Evolutionary conservation across 768 basidiomycete genomes (phyloP), one percentile per base, ranked within the genome.

Genomic region (Amylocystis lapponica): DNA sequence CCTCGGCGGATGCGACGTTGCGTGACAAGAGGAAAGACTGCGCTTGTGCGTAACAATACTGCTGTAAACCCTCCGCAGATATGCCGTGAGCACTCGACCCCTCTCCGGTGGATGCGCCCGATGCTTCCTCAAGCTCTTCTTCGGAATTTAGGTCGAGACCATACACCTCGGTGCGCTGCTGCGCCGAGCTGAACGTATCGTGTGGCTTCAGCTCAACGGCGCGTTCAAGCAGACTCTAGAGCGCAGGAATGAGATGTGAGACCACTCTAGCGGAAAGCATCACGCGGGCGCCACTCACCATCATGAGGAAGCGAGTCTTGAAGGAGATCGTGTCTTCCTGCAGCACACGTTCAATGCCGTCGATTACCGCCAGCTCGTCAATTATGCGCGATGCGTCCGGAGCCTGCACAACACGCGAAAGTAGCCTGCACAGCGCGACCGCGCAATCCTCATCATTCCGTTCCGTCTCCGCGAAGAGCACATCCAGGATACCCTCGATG

Each of bases 1-100:
- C 60, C 31, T 67, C 65, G 17, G 68, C 69, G 48, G 70, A 70
- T 11, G 62, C 59, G 10, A 71, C 49, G 43, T 69, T 65, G 42
- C 66, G 66, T 51, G 64, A 61, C 48, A 61, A 53, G 59, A 60
- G 65, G 55, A 64, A 42, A 1, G 47, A 12, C 4, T 36, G 27
- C 1, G 46, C 53, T 14, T 41, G 33, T 11, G 36, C 38, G 6
- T 12, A 5, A 25, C 43, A 54, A 5, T 27, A 22, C 3, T 21
- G 42, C 20, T 31, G 30, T 10, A 48, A 21, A 38, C 16, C 6
- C 21, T 6, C 26, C 33, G 21, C 31, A 9, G 27, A 34, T 17
- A 16, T 38, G 39, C 31, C 38, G 10, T 30, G 35, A n/a, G n/a
- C n/a, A n/a, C n/a, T n/a, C n/a, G n/a, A n/a, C 9, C 25, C 36